Evolutionary conservation across 495 filamentous ascomycete genomes (phyloP).

Genomic region (Penicillium crystallinum): DNA sequence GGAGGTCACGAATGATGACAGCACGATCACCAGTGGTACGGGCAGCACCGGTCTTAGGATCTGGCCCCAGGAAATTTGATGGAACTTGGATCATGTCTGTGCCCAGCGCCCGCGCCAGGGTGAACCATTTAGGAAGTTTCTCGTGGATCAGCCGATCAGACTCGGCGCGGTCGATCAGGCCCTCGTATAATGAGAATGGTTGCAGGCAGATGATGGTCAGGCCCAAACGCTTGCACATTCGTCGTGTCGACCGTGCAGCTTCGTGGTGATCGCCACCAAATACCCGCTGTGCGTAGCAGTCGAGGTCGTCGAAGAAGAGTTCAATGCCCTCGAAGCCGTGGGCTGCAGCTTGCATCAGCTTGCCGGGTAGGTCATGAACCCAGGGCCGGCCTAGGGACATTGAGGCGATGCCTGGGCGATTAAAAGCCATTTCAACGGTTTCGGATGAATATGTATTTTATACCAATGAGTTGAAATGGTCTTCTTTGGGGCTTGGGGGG

Average conservation of each 20-base stretch:
- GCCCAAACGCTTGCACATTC: slow-evolving; percentile 51
- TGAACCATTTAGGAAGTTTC: slow-evolving; percentile 66
- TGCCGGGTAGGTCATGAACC: slow-evolving; percentile 58
- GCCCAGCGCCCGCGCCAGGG: slow-evolving; percentile 54
- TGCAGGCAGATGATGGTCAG: slow-evolving; percentile 68
- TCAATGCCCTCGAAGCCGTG: slow-evolving; percentile 70
- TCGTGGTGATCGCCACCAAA: slow-evolving; percentile 44
- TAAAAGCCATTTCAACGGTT: slow-evolving; percentile 26
- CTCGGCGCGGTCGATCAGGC: slow-evolving; percentile 57
- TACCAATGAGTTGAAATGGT: background rate
- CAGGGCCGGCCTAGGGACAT: slow-evolving; percentile 69
- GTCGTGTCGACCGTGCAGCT: slow-evolving; percentile 53
- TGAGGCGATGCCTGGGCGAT: slow-evolving; percentile 55
- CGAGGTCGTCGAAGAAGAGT: slow-evolving; percentile 75
- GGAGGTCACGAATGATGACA: slow-evolving; percentile 60
- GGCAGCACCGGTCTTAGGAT: slow-evolving; percentile 27
- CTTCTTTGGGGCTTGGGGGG: background rate
- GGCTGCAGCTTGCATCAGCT: slow-evolving; percentile 59
- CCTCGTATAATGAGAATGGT: slow-evolving; percentile 77
- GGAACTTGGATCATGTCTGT: slow-evolving; percentile 73
- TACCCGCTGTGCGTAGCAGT: slow-evolving; percentile 56
- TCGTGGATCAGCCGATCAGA: slow-evolving; percentile 51
- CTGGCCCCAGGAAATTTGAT: slow-evolving; percentile 60
- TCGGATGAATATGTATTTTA: background rate
- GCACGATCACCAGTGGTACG: slow-evolving; percentile 49